phyloP scores from a whole-genome alignment of 2,329 filamentous ascomycete genomes.

The Seiridium cupressi region DNA sequence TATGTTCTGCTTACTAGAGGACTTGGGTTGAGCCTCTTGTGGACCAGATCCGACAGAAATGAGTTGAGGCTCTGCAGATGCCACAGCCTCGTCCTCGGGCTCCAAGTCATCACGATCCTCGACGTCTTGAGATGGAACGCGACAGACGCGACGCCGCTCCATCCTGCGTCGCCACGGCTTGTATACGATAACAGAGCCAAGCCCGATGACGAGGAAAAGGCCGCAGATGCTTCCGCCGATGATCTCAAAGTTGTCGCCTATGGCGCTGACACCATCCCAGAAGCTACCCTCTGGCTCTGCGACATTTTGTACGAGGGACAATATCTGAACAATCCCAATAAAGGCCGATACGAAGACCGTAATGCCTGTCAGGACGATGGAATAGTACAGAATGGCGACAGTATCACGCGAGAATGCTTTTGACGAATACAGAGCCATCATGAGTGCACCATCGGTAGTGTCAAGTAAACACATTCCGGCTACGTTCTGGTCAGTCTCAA shows the following conservation, averaged over 20 bases:
- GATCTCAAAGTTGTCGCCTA: conserved; percentile 80
- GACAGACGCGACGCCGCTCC: conserved; percentile 25
- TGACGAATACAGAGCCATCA: conserved; percentile 91
- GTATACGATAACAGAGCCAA: conserved; percentile 72
- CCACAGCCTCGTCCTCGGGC: neutral
- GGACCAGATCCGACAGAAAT: neutral
- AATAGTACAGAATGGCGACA: conserved; percentile 93
- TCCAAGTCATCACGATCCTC: neutral
- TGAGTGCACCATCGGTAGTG: conserved; percentile 87
- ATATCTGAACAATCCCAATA: conserved; percentile 81
- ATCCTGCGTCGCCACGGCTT: conserved; percentile 68
- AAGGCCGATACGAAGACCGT: conserved; percentile 82
- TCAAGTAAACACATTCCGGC: conserved; percentile 95
- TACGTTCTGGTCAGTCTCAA: conserved; percentile 25
- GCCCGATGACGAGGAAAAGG: conserved; percentile 75
- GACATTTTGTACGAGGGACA: conserved; percentile 76
- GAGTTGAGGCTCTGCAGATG: neutral
- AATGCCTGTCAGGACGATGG: conserved; percentile 78
- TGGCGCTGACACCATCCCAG: conserved; percentile 81
- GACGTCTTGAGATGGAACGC: conserved; percentile 12
- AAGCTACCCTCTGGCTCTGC: conserved; percentile 73
- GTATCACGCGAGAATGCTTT: conserved; percentile 74
- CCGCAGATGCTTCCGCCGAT: conserved; percentile 86
- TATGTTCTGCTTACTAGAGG: neutral
- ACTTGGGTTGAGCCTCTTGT: neutral